Evolutionary conservation across 306 rosid genomes (phyloP).

Genomic region (Vigna trinervia): DNA sequence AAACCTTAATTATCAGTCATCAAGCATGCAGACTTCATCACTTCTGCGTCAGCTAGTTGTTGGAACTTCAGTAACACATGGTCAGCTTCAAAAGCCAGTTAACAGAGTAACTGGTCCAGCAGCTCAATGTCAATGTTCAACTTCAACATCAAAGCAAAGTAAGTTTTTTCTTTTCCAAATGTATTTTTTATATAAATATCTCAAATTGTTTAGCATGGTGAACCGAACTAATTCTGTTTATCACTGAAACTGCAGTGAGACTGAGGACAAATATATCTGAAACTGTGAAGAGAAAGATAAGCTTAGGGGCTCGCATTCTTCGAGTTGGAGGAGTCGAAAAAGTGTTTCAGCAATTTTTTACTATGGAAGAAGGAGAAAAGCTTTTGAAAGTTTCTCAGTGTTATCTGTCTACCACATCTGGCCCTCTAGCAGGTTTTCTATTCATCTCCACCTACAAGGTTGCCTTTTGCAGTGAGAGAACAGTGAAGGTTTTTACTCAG

Average conservation of each 20-base stretch:
- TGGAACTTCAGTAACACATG: slow-evolving; percentile 48
- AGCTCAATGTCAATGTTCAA: slow-evolving; percentile 39
- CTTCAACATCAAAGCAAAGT: slow-evolving; percentile 44
- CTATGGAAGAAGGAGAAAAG: slow-evolving; percentile 60
- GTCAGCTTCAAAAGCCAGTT: slow-evolving; percentile 45
- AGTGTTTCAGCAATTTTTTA: slow-evolving; percentile 61
- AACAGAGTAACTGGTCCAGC: slow-evolving; percentile 47
- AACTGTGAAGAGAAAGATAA: slow-evolving; percentile 70
- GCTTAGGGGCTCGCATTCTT: slow-evolving; percentile 69
- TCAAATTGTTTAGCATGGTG: background rate
- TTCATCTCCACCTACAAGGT: slow-evolving; percentile 74
- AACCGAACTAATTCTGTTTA: slow-evolving; percentile 3
- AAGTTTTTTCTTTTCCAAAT: background rate
- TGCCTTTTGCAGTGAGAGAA: slow-evolving; percentile 81
- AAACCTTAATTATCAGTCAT: background rate
- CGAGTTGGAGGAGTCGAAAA: slow-evolving; percentile 64
- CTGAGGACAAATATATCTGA: slow-evolving; percentile 61
- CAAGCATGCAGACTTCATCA: slow-evolving; percentile 53
- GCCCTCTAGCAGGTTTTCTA: slow-evolving; percentile 81
- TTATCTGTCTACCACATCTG: slow-evolving; percentile 76
- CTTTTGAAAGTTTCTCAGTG: slow-evolving; percentile 66
- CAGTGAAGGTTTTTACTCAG: slow-evolving; percentile 55
- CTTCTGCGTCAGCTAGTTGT: slow-evolving; percentile 48
- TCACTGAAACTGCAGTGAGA: slow-evolving; percentile 43
- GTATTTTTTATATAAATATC: background rate